A percentile compares a stretch with the other conserved stretches of the same genome.
phyloP scores from a whole-genome alignment of 768 basidiomycete species.

The Glaciozyma martinii region DNA sequence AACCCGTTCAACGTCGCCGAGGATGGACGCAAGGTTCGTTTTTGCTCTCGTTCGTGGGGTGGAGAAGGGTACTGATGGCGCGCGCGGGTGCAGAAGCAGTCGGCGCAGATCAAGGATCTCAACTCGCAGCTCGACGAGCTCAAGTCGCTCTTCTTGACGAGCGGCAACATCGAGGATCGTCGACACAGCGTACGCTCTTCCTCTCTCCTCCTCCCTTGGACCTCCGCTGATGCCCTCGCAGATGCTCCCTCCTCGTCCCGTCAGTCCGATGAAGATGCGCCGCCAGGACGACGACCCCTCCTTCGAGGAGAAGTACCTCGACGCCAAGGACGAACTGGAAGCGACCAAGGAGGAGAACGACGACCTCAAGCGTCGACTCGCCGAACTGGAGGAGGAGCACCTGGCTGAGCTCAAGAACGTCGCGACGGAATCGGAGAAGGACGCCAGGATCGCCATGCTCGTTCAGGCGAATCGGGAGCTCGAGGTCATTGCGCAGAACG shows the following conservation, averaged over 20 bases:
- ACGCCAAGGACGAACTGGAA: slow-evolving; percentile 58
- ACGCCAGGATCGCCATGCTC: slow-evolving; percentile 8
- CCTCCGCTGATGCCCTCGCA: background rate
- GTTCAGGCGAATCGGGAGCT: slow-evolving; percentile 23
- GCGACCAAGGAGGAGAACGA: slow-evolving; percentile 65
- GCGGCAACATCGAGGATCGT: slow-evolving; percentile 31
- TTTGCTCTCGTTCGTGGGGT: too few species aligned
- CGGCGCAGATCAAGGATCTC: background rate
- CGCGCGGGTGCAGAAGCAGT: background rate
- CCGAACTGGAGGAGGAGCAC: slow-evolving; percentile 40
- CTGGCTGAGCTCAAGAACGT: background rate
- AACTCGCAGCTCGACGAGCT: slow-evolving; percentile 23
- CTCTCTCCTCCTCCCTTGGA: background rate
- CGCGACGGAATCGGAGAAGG: slow-evolving; percentile 12
- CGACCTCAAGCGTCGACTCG: slow-evolving; percentile 58
- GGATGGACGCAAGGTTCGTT: too few species aligned
- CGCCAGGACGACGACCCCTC: background rate
- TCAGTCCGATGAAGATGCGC: slow-evolving; percentile 23
- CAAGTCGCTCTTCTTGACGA: slow-evolving; percentile 31
- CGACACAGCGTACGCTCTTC: slow-evolving; percentile 14
- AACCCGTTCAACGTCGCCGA: background rate
- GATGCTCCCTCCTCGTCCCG: slow-evolving; percentile 23
- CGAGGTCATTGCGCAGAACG: slow-evolving; percentile 26
- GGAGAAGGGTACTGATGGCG: too few species aligned
- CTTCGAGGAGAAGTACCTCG: slow-evolving; percentile 27